Conservation (phyloP, 2,329 filamentous ascomycete genomes). For the Proliferodiscus dingleyae region DNA sequence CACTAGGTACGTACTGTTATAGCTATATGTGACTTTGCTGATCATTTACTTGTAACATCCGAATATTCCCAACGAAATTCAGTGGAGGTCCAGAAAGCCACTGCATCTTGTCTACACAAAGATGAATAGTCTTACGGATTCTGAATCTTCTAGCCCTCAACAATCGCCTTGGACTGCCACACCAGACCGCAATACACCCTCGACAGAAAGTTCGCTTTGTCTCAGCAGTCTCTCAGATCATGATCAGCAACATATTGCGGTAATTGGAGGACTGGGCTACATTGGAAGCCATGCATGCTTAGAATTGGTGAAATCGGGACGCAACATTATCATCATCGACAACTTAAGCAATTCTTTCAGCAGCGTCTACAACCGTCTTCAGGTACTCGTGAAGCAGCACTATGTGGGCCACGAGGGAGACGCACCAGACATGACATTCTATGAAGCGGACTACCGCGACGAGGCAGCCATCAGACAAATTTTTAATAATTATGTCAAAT, state of each 20-base stretch:
- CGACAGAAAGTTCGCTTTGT: not conserved
- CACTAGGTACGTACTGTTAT: too few species aligned
- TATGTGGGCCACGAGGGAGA: constrained; percentile 8
- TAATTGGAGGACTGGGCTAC: constrained; percentile 43
- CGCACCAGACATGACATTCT: constrained; percentile 21
- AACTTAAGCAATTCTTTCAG: constrained; percentile 34
- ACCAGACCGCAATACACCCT: not conserved
- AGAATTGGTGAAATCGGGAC: constrained; percentile 43
- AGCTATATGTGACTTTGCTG: too few species aligned
- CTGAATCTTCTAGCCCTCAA: not conserved
- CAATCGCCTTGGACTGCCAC: not conserved
- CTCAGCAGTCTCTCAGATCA: not conserved
- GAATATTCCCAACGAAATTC: too few species aligned
- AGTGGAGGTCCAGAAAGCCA: not conserved
- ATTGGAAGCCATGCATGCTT: constrained; percentile 47
- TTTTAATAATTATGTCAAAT: constrained; percentile 27
- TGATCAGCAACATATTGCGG: constrained; percentile 14
- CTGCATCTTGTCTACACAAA: not conserved
- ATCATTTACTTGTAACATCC: too few species aligned
- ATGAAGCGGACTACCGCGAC: constrained; percentile 28
- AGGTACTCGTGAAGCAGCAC: constrained; percentile 18
- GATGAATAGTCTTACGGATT: not conserved
- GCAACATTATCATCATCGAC: constrained; percentile 39
- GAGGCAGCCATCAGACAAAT: constrained; percentile 17
- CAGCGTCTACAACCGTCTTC: constrained; percentile 20